Conservation (phyloP, 2,329 filamentous ascomycete genomes). For the Calonectria ilicicola region DNA sequence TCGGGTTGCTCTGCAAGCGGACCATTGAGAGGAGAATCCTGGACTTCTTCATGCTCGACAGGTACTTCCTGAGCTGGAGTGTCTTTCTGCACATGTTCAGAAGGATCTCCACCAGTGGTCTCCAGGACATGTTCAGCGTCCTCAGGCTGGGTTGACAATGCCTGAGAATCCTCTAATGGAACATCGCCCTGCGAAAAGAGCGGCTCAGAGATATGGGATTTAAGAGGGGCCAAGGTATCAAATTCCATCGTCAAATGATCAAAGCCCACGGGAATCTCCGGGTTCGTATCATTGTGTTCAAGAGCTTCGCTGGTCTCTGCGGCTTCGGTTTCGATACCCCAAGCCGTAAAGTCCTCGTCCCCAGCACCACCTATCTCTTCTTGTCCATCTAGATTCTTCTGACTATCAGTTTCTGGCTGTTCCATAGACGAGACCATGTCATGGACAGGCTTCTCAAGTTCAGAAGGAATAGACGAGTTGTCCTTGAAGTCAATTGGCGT, state of each 20-base stretch:
- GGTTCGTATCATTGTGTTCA: neutral
- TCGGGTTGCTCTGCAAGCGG: slow-evolving; percentile 9
- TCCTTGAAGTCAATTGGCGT: slow-evolving; percentile 18
- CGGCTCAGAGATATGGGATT: slow-evolving; percentile 45
- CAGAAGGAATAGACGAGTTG: neutral
- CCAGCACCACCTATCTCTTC: neutral
- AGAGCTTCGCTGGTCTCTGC: neutral
- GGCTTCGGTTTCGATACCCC: slow-evolving; percentile 12
- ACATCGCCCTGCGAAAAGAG: slow-evolving; percentile 48
- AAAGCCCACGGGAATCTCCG: neutral
- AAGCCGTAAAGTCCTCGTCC: slow-evolving; percentile 21
- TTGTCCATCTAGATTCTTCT: neutral
- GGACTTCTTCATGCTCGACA: slow-evolving; percentile 22
- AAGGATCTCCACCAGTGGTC: neutral
- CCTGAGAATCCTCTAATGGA: slow-evolving; percentile 41
- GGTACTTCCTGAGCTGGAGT: neutral
- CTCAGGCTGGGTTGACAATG: slow-evolving; percentile 37
- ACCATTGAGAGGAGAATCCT: slow-evolving; percentile 22
- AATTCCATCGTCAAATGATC: slow-evolving; percentile 12
- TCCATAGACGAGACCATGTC: neutral
- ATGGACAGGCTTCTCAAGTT: neutral
- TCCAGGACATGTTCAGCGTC: slow-evolving; percentile 17
- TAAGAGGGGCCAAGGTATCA: slow-evolving; percentile 19
- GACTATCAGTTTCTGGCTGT: neutral
- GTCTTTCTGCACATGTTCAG: neutral